Evolutionary conservation across 345 rosid genomes (phyloP).

Genomic region (Ceriops tagal): DNA sequence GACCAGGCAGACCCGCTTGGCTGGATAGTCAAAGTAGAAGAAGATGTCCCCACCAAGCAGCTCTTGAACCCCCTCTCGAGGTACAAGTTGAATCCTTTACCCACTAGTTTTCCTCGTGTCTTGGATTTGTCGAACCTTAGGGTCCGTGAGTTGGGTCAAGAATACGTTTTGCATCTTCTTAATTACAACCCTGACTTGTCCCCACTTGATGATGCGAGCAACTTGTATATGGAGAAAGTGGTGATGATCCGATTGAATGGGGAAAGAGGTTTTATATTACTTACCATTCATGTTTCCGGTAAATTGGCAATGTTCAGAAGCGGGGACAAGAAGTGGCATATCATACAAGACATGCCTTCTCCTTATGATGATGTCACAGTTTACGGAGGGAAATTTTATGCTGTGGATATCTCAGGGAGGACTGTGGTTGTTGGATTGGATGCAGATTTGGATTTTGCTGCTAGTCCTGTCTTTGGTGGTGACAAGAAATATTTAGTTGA

Average conservation of each 20-base stretch:
- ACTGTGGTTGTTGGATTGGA: constrained; percentile 52
- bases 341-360: constrained; percentile 67
- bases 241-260: constrained; percentile 41
- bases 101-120: constrained; percentile 41
- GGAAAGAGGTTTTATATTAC: constrained; percentile 49
- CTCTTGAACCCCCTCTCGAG: constrained; percentile 68
- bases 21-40: constrained; percentile 73
- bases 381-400: constrained; percentile 52
- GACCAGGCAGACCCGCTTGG: constrained; percentile 23
- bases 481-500: constrained; percentile 88
- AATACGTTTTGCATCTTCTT: constrained; percentile 58
- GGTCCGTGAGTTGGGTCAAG: constrained; percentile 59
- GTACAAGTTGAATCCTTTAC: constrained; percentile 27
- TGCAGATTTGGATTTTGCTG: constrained; percentile 32
- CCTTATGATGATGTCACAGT: constrained; percentile 83
- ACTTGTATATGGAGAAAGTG: constrained; percentile 72
- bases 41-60: constrained; percentile 34
- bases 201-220: constrained; percentile 25
- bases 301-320: constrained; percentile 69
- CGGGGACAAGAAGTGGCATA: constrained; percentile 58
- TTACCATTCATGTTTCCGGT: constrained; percentile 86
- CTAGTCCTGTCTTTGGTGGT: constrained; percentile 63
- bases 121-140: constrained; percentile 43
- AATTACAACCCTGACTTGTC: constrained; percentile 21
- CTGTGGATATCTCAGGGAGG: constrained; percentile 73